Base-by-base conservation (phyloP, 306 rosid species). In the Cucurbita pepo region DNA sequence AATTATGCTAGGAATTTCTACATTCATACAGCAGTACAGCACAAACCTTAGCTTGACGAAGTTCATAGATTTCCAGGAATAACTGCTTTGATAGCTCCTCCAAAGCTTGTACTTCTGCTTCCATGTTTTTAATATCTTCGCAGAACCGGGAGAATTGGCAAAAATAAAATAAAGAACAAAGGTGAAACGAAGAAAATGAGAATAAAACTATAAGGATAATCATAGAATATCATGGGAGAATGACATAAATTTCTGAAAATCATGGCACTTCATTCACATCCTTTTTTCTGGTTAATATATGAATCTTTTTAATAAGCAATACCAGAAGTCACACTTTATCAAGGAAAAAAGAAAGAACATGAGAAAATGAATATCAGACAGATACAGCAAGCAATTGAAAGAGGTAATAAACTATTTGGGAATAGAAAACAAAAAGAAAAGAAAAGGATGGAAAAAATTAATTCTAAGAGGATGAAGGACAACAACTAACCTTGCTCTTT, bases 61-160 rank as follows among this genome's bases (percentile, higher is more conserved):
- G 96, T 85, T 94, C 99, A 22, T 89, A 94, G 83, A 94, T 91
- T 85, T 94, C 99, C 85, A 94, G 81, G 82, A 94, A 91, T 73
- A 94, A 84, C 80, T 94, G 96, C 88, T 89, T 91, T 40, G 99
- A 91, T 37, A 94, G 97, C 91, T 94, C 99, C 81, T 94, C 97
- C 48, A 89, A 86, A 50, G 91, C 94, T 77, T 82, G 86, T 43
- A 91, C 99, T 86, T 94, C 96, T 54, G 96, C 99, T 83, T 94
- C 97, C 88, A 86, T 79, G 86, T 77, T 87, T 84, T 82, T 89
- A 69, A 91, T 94, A 83, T 94, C 99, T 92, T 44, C 47, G 57
- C 45, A 61, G 62, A 61, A 51, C 62, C 69, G 30, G 3, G 25
- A 51, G 5, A 54, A 55, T 45, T 11, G 25, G 13, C 25, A 9